Percentiles rank a stretch among this genome's conserved stretches.
Evolutionary conservation across 1,284 basidiomycete genomes (phyloP).

Genomic region (Xerocomus amazonicus): DNA sequence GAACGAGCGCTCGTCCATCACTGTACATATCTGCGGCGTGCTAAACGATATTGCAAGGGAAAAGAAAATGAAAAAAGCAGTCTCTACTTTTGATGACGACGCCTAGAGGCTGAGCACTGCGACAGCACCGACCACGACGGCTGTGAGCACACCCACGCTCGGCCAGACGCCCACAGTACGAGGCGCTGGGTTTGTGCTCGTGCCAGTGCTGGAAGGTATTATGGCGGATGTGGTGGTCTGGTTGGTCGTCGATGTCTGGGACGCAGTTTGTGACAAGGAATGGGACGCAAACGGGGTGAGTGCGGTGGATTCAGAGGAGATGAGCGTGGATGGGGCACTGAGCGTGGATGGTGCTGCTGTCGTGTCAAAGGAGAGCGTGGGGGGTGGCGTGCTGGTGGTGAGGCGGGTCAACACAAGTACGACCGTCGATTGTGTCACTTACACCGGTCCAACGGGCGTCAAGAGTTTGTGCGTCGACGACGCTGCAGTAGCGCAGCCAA

Average conservation of each 20-base stretch:
- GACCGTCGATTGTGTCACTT: not conserved
- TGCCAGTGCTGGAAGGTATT: not conserved
- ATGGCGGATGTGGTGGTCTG: not conserved
- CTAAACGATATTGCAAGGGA: not conserved
- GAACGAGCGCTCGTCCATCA: no score
- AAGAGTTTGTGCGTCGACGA: not conserved
- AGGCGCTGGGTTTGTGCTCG: slow-evolving; percentile 8
- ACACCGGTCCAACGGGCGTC: not conserved
- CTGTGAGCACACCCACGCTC: not conserved
- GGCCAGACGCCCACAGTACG: not conserved
- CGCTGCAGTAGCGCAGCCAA: not conserved
- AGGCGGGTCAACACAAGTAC: not conserved
- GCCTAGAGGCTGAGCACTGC: not conserved
- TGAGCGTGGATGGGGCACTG: slow-evolving; percentile 24
- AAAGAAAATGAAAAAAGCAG: not conserved
- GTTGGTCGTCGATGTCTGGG: not conserved
- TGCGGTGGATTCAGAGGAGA: slow-evolving; percentile 27
- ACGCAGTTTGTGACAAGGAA: not conserved
- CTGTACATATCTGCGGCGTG: no score
- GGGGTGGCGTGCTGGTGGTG: slow-evolving; percentile 19
- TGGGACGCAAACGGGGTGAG: slow-evolving; percentile 12
- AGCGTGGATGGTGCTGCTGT: slow-evolving; percentile 19
- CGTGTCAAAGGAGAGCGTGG: slow-evolving; percentile 23
- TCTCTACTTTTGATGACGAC: no score
- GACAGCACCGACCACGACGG: not conserved